Base-by-base conservation (phyloP, 495 filamentous ascomycete species). In the Aspergillus carlsbadensis region DNA sequence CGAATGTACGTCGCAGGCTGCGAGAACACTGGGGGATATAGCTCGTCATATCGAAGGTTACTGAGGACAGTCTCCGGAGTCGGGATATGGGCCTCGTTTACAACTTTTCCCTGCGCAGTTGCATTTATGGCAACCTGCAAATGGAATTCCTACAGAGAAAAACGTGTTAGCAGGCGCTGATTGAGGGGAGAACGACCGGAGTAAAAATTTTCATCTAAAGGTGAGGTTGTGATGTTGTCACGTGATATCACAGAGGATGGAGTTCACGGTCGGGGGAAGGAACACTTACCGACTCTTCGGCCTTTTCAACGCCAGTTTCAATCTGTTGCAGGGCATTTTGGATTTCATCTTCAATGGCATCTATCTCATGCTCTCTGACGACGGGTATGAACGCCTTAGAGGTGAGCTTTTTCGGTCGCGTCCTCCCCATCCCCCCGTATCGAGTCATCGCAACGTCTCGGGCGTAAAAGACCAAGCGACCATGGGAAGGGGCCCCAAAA, bases 301-400 rank as follows among this genome's bases (percentile, higher is more conserved):
- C 87, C 69, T 95, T 92, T 74, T 98, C 94, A 58, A 98, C 94
- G 62, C 94, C 94, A 55, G 93, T 96, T 66, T 95, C 92, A 69
- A 96, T 90, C 61, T 81, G 90, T 85, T 72, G 90, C 81, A 75
- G 83, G 75, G 73, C 76, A 61, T 81, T 77, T 64, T 85, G 82
- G 57, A 79, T 74, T 57, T 88, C 86, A 63, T 89, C 87, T 56
- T 89, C 87, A 66, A 83, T 69, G 56, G 72, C 68, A 68, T 97
- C 94, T 73, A 98, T 88, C 56, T 97, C 89, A 65, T 90, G 80
- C 78, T 98, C 92, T 64, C 89, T 81, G 64, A 96, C 81, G 59
- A 98, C 85, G 55, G 85, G 84, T 57, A 98, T 89, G 57, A 80
- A 83, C 69, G 91, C 89, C 77, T 93, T 93, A 60, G 88, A 87